A percentile compares a stretch with the other conserved stretches of the same genome.
Evolutionary conservation across 306 rosid genomes (phyloP).

Genomic region (Vicia faba): DNA sequence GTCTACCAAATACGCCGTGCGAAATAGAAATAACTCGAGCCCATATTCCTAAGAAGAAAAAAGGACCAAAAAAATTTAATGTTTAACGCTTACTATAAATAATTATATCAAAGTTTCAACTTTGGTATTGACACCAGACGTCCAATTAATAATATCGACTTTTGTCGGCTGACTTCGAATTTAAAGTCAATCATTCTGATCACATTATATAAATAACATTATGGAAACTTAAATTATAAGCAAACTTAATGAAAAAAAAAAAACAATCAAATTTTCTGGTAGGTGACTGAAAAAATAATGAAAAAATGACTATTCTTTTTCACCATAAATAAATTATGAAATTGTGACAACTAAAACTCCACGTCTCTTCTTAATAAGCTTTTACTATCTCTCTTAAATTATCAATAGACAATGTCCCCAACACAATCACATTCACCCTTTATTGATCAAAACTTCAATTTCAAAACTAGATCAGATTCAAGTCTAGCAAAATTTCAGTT

Average conservation of each 20-base stretch:
- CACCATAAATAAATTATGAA: conserved; percentile 19
- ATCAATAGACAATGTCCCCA: conserved; percentile 35
- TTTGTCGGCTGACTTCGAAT: too few relatives aligned
- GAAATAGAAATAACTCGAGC: conserved; percentile 54
- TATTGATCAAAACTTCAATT: conserved; percentile 30
- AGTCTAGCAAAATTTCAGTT: conserved; percentile 1
- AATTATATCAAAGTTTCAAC: too few relatives aligned
- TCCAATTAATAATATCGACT: too few relatives aligned
- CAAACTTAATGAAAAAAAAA: conserved; percentile 31
- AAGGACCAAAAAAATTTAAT: too few relatives aligned
- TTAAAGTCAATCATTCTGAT: too few relatives aligned
- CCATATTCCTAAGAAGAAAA: conserved; percentile 63
- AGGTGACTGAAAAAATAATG: neutral
- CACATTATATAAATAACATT: conserved; percentile 18
- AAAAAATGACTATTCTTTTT: conserved; percentile 11
- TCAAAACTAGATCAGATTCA: conserved; percentile 25
- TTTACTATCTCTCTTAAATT: too few relatives aligned
- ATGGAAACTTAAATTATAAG: conserved; percentile 37
- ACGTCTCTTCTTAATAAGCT: conserved; percentile 17
- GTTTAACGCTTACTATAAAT: too few relatives aligned
- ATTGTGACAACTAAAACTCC: conserved; percentile 37
- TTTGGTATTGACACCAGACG: too few relatives aligned
- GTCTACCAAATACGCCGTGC: conserved; percentile 79
- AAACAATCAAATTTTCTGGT: conserved; percentile 14
- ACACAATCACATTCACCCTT: conserved; percentile 58